A percentile compares a stretch with the other conserved stretches of the same genome.
Evolutionary conservation across 495 filamentous ascomycete genomes (phyloP).

Genomic region (Glarea lozoyensis): DNA sequence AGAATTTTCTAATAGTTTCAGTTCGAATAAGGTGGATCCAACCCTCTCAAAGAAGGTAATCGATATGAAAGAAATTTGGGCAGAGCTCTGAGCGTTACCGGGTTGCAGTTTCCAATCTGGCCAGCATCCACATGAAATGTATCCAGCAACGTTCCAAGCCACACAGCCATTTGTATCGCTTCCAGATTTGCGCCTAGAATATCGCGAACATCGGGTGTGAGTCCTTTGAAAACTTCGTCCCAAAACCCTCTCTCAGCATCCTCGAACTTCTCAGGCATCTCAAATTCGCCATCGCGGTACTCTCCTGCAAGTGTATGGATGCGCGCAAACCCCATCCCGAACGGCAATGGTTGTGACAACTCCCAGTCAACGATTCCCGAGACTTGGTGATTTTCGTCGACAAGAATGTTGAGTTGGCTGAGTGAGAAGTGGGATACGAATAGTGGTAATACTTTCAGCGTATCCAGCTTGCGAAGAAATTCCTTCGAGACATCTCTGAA

Average conservation of each 20-base stretch:
- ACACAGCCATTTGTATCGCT: neutral
- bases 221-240: neutral
- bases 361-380: slow-evolving; percentile 1
- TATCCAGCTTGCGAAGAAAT: neutral
- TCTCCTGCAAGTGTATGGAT: neutral
- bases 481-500: neutral
- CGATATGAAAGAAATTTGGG: neutral
- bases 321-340: neutral
- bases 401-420: neutral
- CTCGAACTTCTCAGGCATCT: neutral
- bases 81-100: neutral
- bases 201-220: neutral
- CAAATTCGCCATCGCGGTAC: neutral
- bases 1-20: too few relatives aligned
- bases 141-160: neutral
- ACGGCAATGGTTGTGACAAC: neutral
- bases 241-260: slow-evolving; percentile 1
- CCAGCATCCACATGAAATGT: neutral
- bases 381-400: neutral
- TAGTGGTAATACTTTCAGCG: neutral
- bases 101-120: neutral
- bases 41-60: slow-evolving; percentile 1
- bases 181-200: slow-evolving; percentile 1
- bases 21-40: neutral
- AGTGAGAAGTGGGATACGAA: neutral